Conservation (phyloP, 352 stramenopile genomes). For the Phytophthora crassamura region DNA sequence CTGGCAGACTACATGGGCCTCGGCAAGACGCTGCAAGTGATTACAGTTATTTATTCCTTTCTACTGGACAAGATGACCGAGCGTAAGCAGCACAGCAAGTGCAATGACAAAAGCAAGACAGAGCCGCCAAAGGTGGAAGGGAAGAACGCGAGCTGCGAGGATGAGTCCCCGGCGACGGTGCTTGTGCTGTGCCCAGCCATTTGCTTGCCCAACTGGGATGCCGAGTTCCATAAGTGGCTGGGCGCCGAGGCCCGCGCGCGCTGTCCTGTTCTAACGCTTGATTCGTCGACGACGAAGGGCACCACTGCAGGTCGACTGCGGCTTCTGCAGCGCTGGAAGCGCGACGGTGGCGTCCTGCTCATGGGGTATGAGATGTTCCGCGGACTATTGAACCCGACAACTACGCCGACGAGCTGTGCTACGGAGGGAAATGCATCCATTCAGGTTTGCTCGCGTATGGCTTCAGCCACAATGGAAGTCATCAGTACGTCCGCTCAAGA, state of each 20-base stretch:
- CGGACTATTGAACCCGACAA: constrained; percentile 77
- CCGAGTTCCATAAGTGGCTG: constrained; percentile 98
- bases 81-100: constrained; percentile 8
- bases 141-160: neutral
- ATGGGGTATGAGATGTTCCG: constrained; percentile 93
- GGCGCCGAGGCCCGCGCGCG: constrained; percentile 53
- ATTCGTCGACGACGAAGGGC: constrained; percentile 64
- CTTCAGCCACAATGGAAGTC: constrained; percentile 73
- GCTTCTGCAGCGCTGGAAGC: constrained; percentile 78
- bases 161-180: constrained; percentile 46
- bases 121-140: neutral
- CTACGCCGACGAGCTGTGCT: constrained; percentile 25
- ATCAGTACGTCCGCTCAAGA: constrained; percentile 57
- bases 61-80: constrained; percentile 59
- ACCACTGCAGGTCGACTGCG: constrained; percentile 56
- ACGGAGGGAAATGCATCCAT: constrained; percentile 54
- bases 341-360: constrained; percentile 76
- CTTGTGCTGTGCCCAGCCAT: constrained; percentile 96
- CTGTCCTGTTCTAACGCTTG: constrained; percentile 70
- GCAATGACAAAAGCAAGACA: neutral
- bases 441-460: constrained; percentile 70
- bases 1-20: constrained; percentile 92
- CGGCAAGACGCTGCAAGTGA: constrained; percentile 90
- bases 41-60: constrained; percentile 86
- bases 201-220: constrained; percentile 97